phyloP scores from a whole-genome alignment of 495 filamentous ascomycete species.

The Podospora didyma region DNA sequence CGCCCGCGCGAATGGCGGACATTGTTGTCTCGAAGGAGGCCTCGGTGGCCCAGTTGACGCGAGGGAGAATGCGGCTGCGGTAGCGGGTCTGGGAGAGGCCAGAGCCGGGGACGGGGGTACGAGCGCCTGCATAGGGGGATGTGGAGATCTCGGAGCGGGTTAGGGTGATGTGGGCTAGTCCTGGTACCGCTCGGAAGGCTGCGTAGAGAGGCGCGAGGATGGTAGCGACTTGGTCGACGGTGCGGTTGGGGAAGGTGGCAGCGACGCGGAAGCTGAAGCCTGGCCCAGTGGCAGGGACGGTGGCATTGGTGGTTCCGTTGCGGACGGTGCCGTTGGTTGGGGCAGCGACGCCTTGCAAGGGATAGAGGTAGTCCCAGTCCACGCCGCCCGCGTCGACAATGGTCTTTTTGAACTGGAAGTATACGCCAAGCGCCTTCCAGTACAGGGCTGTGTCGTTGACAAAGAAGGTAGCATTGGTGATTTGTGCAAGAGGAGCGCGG shows the following conservation, averaged over 20 bases:
- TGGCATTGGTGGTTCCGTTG: background rate
- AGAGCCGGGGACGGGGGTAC: background rate
- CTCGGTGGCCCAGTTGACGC: conserved; percentile 32
- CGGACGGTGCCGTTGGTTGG: background rate
- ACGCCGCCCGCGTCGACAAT: conserved; percentile 36
- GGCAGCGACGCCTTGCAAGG: conserved; percentile 18
- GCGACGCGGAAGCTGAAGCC: conserved; percentile 24
- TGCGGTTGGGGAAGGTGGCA: conserved; percentile 15
- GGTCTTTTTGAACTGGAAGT: conserved; percentile 34
- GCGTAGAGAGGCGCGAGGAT: conserved; percentile 29
- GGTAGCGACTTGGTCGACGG: conserved; percentile 9
- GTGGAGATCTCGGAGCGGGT: conserved; percentile 16
- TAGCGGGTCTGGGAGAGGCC: conserved; percentile 23
- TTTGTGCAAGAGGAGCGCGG: conserved; percentile 18
- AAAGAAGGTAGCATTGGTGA: conserved; percentile 23
- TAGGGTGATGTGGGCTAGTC: conserved; percentile 7
- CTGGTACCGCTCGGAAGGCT: background rate
- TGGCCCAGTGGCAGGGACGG: background rate
- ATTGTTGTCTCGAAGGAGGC: conserved; percentile 37
- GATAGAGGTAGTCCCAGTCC: conserved; percentile 38
- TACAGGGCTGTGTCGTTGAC: conserved; percentile 40
- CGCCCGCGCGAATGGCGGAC: conserved; percentile 33
- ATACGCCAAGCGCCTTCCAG: conserved; percentile 41
- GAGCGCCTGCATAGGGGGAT: background rate
- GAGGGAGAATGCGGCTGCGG: conserved; percentile 47